A percentile compares a stretch with the other conserved stretches of the same genome.
These are phyloP conservation scores for Filobasidium floriforme DNA, from an alignment of 768 basidiomycete species.

Conservation along the genomic window DNA sequence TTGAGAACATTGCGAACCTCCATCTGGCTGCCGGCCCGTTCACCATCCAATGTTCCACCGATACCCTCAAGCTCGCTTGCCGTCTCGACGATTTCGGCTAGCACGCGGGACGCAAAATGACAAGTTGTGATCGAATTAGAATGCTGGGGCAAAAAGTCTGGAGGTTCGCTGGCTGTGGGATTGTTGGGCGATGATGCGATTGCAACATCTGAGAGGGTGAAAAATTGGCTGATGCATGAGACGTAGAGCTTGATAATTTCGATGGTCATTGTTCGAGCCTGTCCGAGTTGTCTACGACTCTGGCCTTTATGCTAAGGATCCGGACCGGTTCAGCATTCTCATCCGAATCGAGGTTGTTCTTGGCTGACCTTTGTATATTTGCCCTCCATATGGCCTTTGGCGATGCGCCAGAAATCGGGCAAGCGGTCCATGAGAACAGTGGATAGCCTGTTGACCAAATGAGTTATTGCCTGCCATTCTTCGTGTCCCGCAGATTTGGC, in stretches of 20 bases:
- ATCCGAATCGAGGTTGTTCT: slow-evolving; percentile 14
- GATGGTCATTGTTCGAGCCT: slow-evolving; percentile 77
- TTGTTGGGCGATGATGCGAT: slow-evolving; percentile 54
- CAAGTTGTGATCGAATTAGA: slow-evolving; percentile 76
- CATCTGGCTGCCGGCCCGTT: slow-evolving; percentile 28
- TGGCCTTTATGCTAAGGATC: neutral
- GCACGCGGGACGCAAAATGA: slow-evolving; percentile 68
- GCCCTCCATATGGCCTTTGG: slow-evolving; percentile 82
- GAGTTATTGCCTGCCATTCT: slow-evolving; percentile 70
- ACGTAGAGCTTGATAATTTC: slow-evolving; percentile 82
- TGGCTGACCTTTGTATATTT: slow-evolving; percentile 72
- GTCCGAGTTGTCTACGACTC: slow-evolving; percentile 69
- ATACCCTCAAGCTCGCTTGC: slow-evolving; percentile 65
- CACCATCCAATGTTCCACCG: slow-evolving; percentile 64
- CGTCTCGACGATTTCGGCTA: slow-evolving; percentile 78
- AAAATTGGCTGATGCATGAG: slow-evolving; percentile 74
- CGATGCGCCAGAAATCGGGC: slow-evolving; percentile 90
- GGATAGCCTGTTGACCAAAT: slow-evolving; percentile 76
- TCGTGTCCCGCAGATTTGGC: slow-evolving; percentile 65
- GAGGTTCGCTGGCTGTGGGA: slow-evolving; percentile 49
- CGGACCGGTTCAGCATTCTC: neutral
- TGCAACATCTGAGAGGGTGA: slow-evolving; percentile 69
- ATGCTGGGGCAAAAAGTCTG: slow-evolving; percentile 51
- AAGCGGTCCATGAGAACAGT: slow-evolving; percentile 75
- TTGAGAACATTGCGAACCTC: slow-evolving; percentile 52